Evolutionary conservation across 1,284 basidiomycete species (phyloP).

Genomic region (Phellinidium pouzarii): DNA sequence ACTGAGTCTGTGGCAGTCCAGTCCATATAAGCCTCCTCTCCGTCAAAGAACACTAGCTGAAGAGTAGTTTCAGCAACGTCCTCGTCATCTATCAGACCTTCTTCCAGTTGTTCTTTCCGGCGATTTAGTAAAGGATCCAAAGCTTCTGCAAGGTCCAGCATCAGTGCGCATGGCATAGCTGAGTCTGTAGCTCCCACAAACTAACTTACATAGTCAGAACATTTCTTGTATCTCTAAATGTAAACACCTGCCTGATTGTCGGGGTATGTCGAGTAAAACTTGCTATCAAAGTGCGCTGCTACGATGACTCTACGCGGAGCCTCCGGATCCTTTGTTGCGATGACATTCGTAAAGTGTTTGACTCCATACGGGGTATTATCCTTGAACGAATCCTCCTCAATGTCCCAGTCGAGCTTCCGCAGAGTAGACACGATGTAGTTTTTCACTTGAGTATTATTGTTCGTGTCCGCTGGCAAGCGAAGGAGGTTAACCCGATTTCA

Average conservation of each 20-base stretch:
- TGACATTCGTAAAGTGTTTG: conserved; percentile 83
- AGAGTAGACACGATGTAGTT: conserved; percentile 70
- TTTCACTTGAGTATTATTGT: conserved; percentile 73
- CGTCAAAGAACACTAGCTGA: conserved; percentile 96
- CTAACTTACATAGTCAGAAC: conserved; percentile 33
- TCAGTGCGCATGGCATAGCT: conserved; percentile 90
- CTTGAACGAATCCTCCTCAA: conserved; percentile 78
- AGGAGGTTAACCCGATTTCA: conserved; percentile 3
- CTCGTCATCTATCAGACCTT: conserved; percentile 62
- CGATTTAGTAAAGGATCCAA: conserved; percentile 65
- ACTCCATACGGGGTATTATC: conserved; percentile 79
- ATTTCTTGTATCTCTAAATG: neutral
- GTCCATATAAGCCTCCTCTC: conserved; percentile 90
- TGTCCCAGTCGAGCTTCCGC: conserved; percentile 72
- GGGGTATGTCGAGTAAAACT: conserved; percentile 73
- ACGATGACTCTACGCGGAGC: conserved; percentile 81
- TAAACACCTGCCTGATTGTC: conserved; percentile 57
- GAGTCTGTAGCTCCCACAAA: conserved; percentile 98
- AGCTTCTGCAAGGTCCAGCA: conserved; percentile 84
- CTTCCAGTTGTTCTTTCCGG: conserved; percentile 49
- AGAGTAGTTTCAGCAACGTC: conserved; percentile 79
- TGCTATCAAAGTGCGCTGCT: conserved; percentile 94
- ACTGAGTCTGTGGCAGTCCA: conserved; percentile 92
- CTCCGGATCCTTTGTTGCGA: conserved; percentile 89
- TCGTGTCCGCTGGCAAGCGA: conserved; percentile 50